A percentile compares a stretch with the other conserved stretches of the same genome.
These are phyloP conservation scores for Bombardia bombarda DNA, from an alignment of 495 filamentous ascomycete genomes.

Conservation along the genomic window DNA sequence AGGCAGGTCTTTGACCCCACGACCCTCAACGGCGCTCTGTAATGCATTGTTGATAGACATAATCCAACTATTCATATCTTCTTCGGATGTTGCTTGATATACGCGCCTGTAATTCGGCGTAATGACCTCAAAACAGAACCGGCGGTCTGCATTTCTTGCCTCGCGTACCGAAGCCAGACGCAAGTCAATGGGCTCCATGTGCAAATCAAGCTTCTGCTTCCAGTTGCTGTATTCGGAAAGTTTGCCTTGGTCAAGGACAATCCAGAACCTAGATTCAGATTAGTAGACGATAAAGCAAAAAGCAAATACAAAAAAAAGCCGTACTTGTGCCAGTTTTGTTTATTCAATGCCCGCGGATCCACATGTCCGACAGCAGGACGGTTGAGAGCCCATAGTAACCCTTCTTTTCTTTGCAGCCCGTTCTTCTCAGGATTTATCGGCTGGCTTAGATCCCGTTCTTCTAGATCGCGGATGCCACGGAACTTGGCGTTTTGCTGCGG, in stretches of 20 bases:
- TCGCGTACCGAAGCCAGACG: conserved; percentile 95
- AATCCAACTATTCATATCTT: conserved; percentile 98
- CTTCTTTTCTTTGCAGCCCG: conserved; percentile 65
- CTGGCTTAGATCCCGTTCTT: conserved; percentile 62
- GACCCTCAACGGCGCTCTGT: conserved; percentile 87
- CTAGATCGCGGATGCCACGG: conserved; percentile 81
- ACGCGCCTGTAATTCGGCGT: conserved; percentile 95
- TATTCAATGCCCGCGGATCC: conserved; percentile 90
- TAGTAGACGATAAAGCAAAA: neutral
- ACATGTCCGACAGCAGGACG: conserved; percentile 90
- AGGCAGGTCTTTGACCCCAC: conserved; percentile 46
- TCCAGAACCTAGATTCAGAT: conserved; percentile 70
- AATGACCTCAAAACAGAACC: conserved; percentile 98
- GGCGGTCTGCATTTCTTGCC: conserved; percentile 84
- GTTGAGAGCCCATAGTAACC: conserved; percentile 88
- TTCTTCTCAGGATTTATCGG: conserved; percentile 39
- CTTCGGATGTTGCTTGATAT: conserved; percentile 95
- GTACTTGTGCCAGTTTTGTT: conserved; percentile 99
- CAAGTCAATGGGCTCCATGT: conserved; percentile 97
- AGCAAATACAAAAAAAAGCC: conserved; percentile 22
- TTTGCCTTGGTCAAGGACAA: conserved; percentile 92
- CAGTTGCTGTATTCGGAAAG: conserved; percentile 98
- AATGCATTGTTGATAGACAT: conserved; percentile 93
- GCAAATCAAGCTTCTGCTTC: conserved; percentile 93
- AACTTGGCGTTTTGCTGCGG: conserved; percentile 59